Base-by-base conservation (phyloP, 2,329 filamentous ascomycete genomes). In the Aspergillus pseudoviridinutans region DNA sequence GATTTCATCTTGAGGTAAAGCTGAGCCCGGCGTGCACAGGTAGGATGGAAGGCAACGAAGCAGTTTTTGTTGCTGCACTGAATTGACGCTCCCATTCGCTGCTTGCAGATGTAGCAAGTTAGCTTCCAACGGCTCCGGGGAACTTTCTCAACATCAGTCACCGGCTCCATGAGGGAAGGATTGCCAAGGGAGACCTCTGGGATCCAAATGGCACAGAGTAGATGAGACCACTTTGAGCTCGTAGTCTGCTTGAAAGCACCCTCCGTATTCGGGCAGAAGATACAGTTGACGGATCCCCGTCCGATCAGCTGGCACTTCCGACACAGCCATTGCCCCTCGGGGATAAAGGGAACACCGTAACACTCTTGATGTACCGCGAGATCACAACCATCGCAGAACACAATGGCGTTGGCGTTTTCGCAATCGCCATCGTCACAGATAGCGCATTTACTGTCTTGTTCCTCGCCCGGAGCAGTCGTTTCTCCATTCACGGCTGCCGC, bases 361-460 rank as follows among this genome's bases (percentile, higher is more conserved):
- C 94, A 99, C 78, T 99, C 94, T 74, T 99, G 94, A 74, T 99
- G 94, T 9, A 99, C 94, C 3, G 94, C 94, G 53, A 99, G 80
- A 75, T 99, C 95, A 75, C 94, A 99, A 3, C 94, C 94, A 71
- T 99, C 94, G 72, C 94, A 99, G 71, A 99, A 99, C 24, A 99
- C 94, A 68, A 99, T 99, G 1, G 94, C 94, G 70, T 99, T 99
- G 24, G 94, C 95, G 74, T 99, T 99, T 76, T 99, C 94, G 70
- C 94, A 99, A 71, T 99, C 94, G n/a, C 94, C 94, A 69, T 99
- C 94, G 71, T 99, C 94, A 72, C 94, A 99, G 57, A 99, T 95
- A 24, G 91, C 92, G 71, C 94, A 99, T 74, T 96, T 97, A 66
- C 89, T 96, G 74, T 99, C 94, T 66, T 94, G 92, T 74, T 97